Evolutionary conservation across 257 asterid species (phyloP).

Genomic region (Apocynum venetum): DNA sequence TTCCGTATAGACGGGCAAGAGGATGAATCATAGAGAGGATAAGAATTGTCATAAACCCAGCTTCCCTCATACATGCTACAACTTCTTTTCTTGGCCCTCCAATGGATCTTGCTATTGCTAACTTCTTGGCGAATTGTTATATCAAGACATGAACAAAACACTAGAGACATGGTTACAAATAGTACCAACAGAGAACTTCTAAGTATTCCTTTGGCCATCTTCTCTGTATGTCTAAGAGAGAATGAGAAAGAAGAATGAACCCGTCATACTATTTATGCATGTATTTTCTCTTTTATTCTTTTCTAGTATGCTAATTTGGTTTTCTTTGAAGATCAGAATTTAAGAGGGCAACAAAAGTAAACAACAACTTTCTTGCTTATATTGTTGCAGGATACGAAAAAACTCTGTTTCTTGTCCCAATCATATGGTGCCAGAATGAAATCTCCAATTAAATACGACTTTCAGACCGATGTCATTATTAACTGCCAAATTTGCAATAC

Average conservation of each 20-base stretch:
- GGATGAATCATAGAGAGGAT: constrained; percentile 54
- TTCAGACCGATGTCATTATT: not conserved
- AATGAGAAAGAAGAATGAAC: not conserved
- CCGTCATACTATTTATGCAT: too few relatives aligned
- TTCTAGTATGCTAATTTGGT: too few relatives aligned
- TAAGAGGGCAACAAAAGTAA: too few relatives aligned
- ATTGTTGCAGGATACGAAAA: too few relatives aligned
- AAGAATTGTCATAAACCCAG: constrained; percentile 57
- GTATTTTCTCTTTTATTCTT: too few relatives aligned
- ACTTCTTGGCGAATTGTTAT: not conserved
- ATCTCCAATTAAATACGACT: not conserved
- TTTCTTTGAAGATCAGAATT: too few relatives aligned
- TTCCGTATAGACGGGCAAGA: constrained; percentile 49
- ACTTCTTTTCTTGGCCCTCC: constrained; percentile 9
- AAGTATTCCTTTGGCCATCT: not conserved
- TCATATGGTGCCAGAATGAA: too few relatives aligned
- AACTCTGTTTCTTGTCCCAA: too few relatives aligned
- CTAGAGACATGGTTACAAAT: not conserved
- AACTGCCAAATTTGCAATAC: not conserved
- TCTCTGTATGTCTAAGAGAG: not conserved
- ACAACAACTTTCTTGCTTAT: too few relatives aligned
- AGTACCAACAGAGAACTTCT: not conserved
- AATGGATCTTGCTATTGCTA: not conserved
- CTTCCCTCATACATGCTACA: constrained; percentile 55
- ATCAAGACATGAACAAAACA: not conserved